Evolutionary conservation across 2,329 filamentous ascomycete genomes (phyloP).

Genomic region (Neobulgaria alba): DNA sequence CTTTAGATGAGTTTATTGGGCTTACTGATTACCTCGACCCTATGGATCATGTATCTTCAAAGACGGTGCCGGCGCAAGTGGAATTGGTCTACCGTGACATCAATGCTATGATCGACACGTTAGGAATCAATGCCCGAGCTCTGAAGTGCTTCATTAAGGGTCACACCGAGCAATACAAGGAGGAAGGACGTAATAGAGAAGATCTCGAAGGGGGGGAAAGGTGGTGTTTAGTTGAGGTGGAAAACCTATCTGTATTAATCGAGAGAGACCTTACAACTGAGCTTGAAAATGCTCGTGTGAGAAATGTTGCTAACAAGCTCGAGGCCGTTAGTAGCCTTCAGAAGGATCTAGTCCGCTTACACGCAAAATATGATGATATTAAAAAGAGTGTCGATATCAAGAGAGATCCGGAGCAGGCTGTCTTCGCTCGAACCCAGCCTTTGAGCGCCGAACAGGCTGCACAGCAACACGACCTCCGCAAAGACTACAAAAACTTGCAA

Average conservation of each 20-base stretch:
- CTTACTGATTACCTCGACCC: constrained; percentile 47
- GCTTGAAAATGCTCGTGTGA: constrained; percentile 60
- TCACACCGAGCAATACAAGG: constrained; percentile 48
- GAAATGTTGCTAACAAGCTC: constrained; percentile 60
- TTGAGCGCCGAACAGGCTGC: constrained; percentile 77
- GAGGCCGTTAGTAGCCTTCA: constrained; percentile 58
- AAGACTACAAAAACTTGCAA: constrained; percentile 65
- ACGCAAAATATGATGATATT: constrained; percentile 69
- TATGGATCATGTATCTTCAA: neutral
- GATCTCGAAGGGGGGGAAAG: constrained; percentile 61
- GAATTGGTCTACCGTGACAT: constrained; percentile 69
- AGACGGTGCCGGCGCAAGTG: constrained; percentile 47
- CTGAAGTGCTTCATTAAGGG: constrained; percentile 52
- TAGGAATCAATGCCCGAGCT: constrained; percentile 75
- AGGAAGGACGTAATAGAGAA: constrained; percentile 48
- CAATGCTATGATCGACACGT: constrained; percentile 88
- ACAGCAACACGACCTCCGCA: constrained; percentile 75
- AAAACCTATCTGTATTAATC: constrained; percentile 56
- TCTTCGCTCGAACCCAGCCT: constrained; percentile 59
- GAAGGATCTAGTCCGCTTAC: constrained; percentile 62
- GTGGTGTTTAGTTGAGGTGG: constrained; percentile 71
- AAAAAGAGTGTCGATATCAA: constrained; percentile 64
- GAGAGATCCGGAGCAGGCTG: constrained; percentile 57
- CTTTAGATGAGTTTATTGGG: constrained; percentile 60
- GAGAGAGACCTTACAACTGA: constrained; percentile 54